A percentile compares a stretch with the other conserved stretches of the same genome.
Conservation (phyloP, 441 rosid species). For the Manihot esculenta region DNA sequence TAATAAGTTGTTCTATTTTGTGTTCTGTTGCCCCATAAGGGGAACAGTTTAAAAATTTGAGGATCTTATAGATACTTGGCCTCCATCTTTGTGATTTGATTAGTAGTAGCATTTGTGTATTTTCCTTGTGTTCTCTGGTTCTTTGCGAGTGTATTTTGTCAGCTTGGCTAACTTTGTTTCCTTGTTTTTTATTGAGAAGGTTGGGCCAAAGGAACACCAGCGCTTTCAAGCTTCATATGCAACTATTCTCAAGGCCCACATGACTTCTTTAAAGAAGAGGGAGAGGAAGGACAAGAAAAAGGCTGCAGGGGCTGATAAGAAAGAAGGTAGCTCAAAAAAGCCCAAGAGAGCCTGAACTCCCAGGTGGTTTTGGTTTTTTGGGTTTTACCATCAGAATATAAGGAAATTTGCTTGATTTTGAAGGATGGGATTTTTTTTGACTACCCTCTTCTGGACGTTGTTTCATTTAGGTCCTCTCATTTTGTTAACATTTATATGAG, state of each 20-base stretch:
- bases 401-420: background rate
- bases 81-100: background rate
- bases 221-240: constrained; percentile 95
- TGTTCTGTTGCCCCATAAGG: background rate
- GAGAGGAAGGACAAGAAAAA: constrained; percentile 92
- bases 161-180: constrained; percentile 19
- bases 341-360: constrained; percentile 41
- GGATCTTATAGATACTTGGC: background rate
- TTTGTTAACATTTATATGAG: background rate
- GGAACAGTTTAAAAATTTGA: background rate
- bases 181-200: constrained; percentile 45
- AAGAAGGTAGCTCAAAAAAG: constrained; percentile 42
- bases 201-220: constrained; percentile 85
- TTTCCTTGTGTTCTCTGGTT: background rate
- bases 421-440: constrained; percentile 7
- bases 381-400: background rate
- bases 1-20: background rate
- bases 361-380: background rate
- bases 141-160: background rate
- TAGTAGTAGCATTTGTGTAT: background rate
- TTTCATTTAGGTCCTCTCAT: too few relatives aligned
- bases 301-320: constrained; percentile 57
- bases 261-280: constrained; percentile 87
- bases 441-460: background rate
- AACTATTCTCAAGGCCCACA: constrained; percentile 86